These are phyloP conservation scores for Brachypodium distachyon DNA, from an alignment of 202 grass and related monocot species.

Conservation along the genomic window DNA sequence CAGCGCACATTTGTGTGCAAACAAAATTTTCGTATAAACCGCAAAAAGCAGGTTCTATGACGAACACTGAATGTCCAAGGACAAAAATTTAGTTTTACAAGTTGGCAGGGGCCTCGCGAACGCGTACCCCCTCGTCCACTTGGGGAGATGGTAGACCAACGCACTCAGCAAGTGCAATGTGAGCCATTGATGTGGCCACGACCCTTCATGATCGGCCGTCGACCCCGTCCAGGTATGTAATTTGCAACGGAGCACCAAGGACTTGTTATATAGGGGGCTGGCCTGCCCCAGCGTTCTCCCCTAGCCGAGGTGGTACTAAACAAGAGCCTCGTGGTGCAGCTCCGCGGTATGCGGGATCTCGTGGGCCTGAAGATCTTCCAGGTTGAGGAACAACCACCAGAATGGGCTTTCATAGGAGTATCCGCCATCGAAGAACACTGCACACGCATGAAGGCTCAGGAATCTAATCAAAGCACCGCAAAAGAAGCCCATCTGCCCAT, in stretches of 20 bases:
- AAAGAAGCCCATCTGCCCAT: background rate
- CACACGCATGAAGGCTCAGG: background rate
- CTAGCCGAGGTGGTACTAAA: background rate
- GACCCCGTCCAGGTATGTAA: background rate
- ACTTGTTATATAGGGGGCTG: background rate
- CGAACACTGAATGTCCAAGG: background rate
- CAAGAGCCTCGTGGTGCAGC: background rate
- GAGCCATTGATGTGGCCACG: slow-evolving; percentile 16
- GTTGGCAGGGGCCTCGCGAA: slow-evolving; percentile 47
- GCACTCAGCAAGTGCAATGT: slow-evolving; percentile 29
- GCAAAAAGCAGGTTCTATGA: too few relatives aligned
- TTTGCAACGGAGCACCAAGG: background rate
- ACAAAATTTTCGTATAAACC: too few relatives aligned
- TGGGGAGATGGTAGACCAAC: slow-evolving; percentile 50
- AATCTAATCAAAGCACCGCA: background rate
- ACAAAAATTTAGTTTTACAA: background rate
- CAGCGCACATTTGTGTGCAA: too few relatives aligned
- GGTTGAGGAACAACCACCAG: background rate
- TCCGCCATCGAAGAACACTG: background rate
- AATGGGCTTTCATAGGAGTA: background rate
- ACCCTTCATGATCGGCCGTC: background rate
- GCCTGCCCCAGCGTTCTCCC: background rate
- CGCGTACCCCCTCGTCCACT: slow-evolving; percentile 71
- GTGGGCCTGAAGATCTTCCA: background rate
- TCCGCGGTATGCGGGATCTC: background rate